A percentile compares a stretch with the other conserved stretches of the same genome.
Evolutionary conservation across 1,284 basidiomycete genomes (phyloP).

Genomic region (Sporisorium reilianum): DNA sequence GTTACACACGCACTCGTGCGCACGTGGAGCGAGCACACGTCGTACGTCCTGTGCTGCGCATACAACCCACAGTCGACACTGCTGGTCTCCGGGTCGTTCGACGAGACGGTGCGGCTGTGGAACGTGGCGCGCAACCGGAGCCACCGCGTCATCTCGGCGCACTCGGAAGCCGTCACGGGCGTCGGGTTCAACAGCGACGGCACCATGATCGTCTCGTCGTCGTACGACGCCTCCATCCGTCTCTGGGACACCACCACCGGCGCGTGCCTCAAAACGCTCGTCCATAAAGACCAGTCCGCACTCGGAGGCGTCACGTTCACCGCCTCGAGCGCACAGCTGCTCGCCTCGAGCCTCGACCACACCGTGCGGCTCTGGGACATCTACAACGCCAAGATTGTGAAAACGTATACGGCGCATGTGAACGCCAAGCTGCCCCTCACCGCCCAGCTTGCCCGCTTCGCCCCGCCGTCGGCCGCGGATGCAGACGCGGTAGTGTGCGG

Average conservation of each 20-base stretch:
- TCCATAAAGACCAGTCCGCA: constrained; percentile 94
- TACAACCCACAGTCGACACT: constrained; percentile 90
- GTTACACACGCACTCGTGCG: constrained; percentile 34
- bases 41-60: constrained; percentile 90
- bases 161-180: constrained; percentile 94
- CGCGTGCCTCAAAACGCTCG: constrained; percentile 95
- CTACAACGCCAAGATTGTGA: constrained; percentile 88
- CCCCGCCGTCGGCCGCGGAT: neutral
- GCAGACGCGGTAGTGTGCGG: constrained; percentile 79
- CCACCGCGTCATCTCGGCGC: constrained; percentile 76
- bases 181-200: constrained; percentile 95
- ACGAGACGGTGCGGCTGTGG: constrained; percentile 95
- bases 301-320: constrained; percentile 89
- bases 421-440: constrained; percentile 79
- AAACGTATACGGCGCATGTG: constrained; percentile 86
- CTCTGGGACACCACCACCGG: constrained; percentile 93
- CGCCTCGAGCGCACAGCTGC: constrained; percentile 87
- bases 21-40: constrained; percentile 82
- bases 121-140: constrained; percentile 79
- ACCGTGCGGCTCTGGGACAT: constrained; percentile 94
- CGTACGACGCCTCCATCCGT: constrained; percentile 90
- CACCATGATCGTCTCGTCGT: constrained; percentile 89
- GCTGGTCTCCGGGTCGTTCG: constrained; percentile 90
- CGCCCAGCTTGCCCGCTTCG: constrained; percentile 32
- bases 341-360: constrained; percentile 90